phyloP scores from a whole-genome alignment of 225 moss, liverwort and hornwort species.

The Sphagnum tenellum region DNA sequence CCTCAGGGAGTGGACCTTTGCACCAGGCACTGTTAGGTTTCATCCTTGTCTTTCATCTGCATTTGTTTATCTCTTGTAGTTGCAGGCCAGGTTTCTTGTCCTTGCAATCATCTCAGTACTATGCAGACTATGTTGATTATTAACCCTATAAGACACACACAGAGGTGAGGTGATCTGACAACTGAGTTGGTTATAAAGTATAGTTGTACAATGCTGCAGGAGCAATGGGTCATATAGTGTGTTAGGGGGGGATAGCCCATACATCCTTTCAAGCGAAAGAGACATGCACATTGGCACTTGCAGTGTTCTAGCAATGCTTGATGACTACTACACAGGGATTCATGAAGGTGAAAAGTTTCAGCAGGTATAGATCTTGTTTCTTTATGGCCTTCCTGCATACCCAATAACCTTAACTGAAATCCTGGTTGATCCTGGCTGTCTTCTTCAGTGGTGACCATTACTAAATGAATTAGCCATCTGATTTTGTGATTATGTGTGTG shows the following conservation, averaged over 20 bases:
- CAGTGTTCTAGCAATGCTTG: conserved; percentile 32
- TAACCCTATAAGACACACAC: too few relatives aligned
- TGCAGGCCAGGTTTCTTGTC: too few relatives aligned
- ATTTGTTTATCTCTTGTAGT: neutral
- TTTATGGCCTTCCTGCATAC: neutral
- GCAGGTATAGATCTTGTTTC: conserved; percentile 16
- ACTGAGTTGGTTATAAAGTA: too few relatives aligned
- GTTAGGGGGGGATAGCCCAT: conserved; percentile 35
- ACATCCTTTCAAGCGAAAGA: conserved; percentile 17
- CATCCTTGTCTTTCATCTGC: conserved; percentile 6
- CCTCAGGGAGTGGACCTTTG: conserved; percentile 28
- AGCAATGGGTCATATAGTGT: conserved; percentile 37
- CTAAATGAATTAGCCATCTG: too few relatives aligned
- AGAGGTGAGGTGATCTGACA: too few relatives aligned
- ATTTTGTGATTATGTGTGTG: neutral
- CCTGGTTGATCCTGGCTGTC: too few relatives aligned
- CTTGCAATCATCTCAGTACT: too few relatives aligned
- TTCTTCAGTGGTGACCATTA: too few relatives aligned
- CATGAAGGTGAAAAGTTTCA: conserved; percentile 47
- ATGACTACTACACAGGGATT: conserved; percentile 38
- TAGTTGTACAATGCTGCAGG: conserved; percentile 16
- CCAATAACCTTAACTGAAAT: neutral
- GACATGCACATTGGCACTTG: conserved; percentile 11
- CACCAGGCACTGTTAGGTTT: conserved; percentile 36
- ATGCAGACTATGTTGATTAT: too few relatives aligned